Evolutionary conservation across 495 filamentous ascomycete genomes (phyloP).

Genomic region (Aspergillus indologenus): DNA sequence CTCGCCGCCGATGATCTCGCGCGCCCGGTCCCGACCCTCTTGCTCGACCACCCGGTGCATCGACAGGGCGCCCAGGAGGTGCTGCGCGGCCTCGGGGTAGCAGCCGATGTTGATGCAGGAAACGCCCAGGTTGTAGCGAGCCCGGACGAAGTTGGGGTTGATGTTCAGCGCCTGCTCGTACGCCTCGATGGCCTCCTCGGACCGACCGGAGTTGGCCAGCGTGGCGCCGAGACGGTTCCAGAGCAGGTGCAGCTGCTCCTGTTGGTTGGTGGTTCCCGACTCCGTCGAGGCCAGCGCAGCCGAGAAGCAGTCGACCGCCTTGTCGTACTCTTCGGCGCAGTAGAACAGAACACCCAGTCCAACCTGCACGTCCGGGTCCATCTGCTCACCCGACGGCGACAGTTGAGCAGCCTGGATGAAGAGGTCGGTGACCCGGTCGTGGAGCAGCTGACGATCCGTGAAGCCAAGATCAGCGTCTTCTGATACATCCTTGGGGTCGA

Average conservation of each 20-base stretch:
- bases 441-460: constrained; percentile 85
- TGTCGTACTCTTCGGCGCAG: constrained; percentile 94
- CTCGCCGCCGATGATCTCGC: constrained; percentile 70
- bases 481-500: constrained; percentile 63
- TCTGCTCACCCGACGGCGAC: constrained; percentile 78
- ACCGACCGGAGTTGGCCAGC: constrained; percentile 87
- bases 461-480: constrained; percentile 76
- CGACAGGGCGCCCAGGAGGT: constrained; percentile 87
- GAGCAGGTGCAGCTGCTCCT: constrained; percentile 79
- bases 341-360: constrained; percentile 97
- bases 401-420: constrained; percentile 93
- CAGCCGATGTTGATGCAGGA: constrained; percentile 97
- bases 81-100: constrained; percentile 86
- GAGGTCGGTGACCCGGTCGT: constrained; percentile 81
- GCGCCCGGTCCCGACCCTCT: constrained; percentile 75
- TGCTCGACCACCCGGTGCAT: constrained; percentile 95
- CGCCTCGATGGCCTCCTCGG: constrained; percentile 92
- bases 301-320: constrained; percentile 97
- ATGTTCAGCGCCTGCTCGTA: constrained; percentile 89
- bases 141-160: constrained; percentile 92
- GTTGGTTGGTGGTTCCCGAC: constrained; percentile 69
- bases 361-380: constrained; percentile 98
- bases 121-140: constrained; percentile 94
- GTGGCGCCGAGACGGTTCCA: constrained; percentile 98
- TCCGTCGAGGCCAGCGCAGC: constrained; percentile 81